These are phyloP conservation scores for Lachnellula cervina DNA, from an alignment of 2,329 filamentous ascomycete species.

Conservation along the genomic window DNA sequence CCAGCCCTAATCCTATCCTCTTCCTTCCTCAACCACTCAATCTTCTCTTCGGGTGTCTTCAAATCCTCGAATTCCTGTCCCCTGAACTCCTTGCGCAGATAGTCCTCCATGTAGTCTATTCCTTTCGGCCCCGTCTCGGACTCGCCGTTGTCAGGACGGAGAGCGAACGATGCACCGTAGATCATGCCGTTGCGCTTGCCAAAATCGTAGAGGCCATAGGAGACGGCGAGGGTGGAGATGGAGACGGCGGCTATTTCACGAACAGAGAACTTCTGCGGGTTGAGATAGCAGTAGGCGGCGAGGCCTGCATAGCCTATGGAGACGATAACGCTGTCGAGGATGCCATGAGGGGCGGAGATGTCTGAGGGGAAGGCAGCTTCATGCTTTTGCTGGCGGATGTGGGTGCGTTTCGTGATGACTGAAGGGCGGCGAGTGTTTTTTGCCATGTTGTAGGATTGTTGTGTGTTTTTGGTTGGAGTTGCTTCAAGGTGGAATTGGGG, in stretches of 20 bases:
- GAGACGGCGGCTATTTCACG: conserved; percentile 7
- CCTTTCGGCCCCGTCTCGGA: no score
- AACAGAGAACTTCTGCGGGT: conserved; percentile 3
- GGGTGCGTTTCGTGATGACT: conserved; percentile 11
- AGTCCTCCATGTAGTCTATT: conserved; percentile 9
- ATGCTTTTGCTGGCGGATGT: conserved; percentile 11
- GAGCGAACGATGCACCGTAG: conserved; percentile 8
- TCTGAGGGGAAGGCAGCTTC: not conserved
- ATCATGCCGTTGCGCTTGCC: conserved; percentile 11
- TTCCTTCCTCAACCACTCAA: conserved; percentile 29
- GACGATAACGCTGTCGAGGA: conserved; percentile 8
- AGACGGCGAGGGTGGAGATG: conserved; percentile 5
- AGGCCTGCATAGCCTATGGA: conserved; percentile 10
- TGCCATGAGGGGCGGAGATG: conserved; percentile 1
- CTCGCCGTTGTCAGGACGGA: not conserved
- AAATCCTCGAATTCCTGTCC: conserved; percentile 10
- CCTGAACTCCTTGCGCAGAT: conserved; percentile 27
- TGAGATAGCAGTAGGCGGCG: conserved; percentile 4
- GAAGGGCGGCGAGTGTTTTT: conserved; percentile 5
- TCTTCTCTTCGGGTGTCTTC: conserved; percentile 7
- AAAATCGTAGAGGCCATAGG: conserved; percentile 10
- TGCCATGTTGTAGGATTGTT: not conserved
- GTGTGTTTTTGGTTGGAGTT: no score
- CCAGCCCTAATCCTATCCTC: conserved; percentile 32
- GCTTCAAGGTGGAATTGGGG: not conserved